Base-by-base conservation (phyloP, 306 rosid species). In the Prunus persica region DNA sequence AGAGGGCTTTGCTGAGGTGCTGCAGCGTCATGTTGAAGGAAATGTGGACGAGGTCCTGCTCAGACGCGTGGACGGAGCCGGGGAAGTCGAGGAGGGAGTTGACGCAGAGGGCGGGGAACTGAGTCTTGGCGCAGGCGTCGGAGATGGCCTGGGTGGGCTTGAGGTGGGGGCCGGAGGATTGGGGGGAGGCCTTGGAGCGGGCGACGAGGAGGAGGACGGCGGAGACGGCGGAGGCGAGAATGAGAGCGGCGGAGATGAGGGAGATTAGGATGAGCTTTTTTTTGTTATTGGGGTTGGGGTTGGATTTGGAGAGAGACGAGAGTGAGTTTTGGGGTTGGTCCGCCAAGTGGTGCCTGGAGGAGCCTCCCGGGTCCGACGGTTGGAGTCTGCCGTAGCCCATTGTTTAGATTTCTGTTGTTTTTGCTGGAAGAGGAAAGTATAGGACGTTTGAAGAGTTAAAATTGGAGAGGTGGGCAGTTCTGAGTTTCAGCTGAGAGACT, bases 21-120 rank as follows among this genome's bases (percentile, higher is more conserved):
- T 89, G 97, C 15, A 94, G 86, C 0, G 98, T 94, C 77, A 94
- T 62, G 83, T 94, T 94, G 76, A 94, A 86, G 46, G 97, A 89
- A 87, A 94, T 94, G 91, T 92, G 93, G 72, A 91, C 89, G 1
- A 94, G 88, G 74, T 90, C 96, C n/a, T 51, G 70, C 81, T 89
- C 97, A 8, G 96, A 82, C 1, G 98, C 97, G 11, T 56, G 11
- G 1, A 32, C 16, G 1, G 98, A 81, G 0, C 89, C 96, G 1
- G 97, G 99, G 63, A 89, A 96, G 11, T 92, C 86, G 6, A 92
- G 82, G 0, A 96, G 88, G 2, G 93, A 83, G 75, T 82, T 66
- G 6, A 91, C 87, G 41, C 99, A 96, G 7, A 96, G 91, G 3
- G 73, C 18, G 8, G 88, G 97, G 83, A 75, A 92, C 5, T 63